These are phyloP conservation scores for Tylopilus balloui DNA, from an alignment of 768 basidiomycete genomes.

Conservation along the genomic window DNA sequence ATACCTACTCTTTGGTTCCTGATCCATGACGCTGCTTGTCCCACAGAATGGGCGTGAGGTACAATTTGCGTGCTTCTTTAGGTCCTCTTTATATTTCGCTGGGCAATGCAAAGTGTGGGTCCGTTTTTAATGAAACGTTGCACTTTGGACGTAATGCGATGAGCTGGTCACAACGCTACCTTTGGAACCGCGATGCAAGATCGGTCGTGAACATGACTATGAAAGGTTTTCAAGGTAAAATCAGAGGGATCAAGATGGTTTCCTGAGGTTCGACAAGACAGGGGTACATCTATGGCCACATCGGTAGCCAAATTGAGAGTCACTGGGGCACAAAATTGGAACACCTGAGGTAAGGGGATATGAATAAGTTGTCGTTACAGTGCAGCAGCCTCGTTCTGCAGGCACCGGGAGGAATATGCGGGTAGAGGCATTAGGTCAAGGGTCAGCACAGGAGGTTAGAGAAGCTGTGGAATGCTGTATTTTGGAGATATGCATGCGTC, in stretches of 20 bases:
- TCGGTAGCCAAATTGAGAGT: too few relatives aligned
- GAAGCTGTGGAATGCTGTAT: slow-evolving; percentile 23
- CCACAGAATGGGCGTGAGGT: slow-evolving; percentile 20
- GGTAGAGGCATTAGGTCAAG: neutral
- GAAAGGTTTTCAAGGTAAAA: neutral
- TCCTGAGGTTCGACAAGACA: too few relatives aligned
- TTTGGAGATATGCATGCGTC: slow-evolving; percentile 33
- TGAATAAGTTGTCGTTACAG: neutral
- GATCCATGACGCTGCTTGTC: slow-evolving; percentile 8
- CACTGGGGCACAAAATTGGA: too few relatives aligned
- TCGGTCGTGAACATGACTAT: slow-evolving; percentile 15
- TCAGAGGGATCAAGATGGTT: too few relatives aligned
- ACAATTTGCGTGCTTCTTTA: slow-evolving; percentile 15
- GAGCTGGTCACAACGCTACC: slow-evolving; percentile 3
- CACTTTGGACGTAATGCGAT: slow-evolving; percentile 20
- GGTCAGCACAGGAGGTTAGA: slow-evolving; percentile 1
- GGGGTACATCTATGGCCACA: too few relatives aligned
- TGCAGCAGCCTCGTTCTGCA: neutral
- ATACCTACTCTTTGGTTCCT: slow-evolving; percentile 17
- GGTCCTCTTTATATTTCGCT: slow-evolving; percentile 8
- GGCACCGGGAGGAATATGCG: neutral
- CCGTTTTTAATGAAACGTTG: slow-evolving; percentile 8
- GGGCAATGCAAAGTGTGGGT: slow-evolving; percentile 18
- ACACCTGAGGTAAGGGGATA: neutral
- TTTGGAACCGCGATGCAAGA: slow-evolving; percentile 20